phyloP scores from a whole-genome alignment of 768 basidiomycete species.

The Paxillus rubicundulus region DNA sequence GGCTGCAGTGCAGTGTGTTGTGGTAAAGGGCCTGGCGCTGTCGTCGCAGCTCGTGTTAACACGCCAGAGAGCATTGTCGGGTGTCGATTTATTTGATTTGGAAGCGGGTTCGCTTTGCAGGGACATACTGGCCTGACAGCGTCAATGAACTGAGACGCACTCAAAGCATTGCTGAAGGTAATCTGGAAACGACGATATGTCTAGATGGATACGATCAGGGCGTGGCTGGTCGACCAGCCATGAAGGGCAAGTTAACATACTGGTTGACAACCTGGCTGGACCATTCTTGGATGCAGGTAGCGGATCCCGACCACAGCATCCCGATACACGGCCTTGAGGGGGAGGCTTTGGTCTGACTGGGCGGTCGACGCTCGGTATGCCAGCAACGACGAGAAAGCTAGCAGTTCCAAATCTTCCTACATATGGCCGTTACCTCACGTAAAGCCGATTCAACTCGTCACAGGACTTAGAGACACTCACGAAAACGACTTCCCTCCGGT shows the following conservation, averaged over 20 bases:
- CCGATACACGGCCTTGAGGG: constrained; percentile 79
- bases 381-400: constrained; percentile 57
- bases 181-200: constrained; percentile 75
- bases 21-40: not conserved
- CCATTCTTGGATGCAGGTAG: constrained; percentile 54
- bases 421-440: constrained; percentile 4
- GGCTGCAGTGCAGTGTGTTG: not conserved
- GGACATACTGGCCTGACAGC: constrained; percentile 68
- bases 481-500: constrained; percentile 61
- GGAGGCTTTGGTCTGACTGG: constrained; percentile 51
- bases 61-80: constrained; percentile 13
- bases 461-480: constrained; percentile 40
- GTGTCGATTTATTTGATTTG: constrained; percentile 19
- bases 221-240: not conserved
- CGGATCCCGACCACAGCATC: constrained; percentile 73
- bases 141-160: constrained; percentile 57
- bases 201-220: constrained; percentile 36
- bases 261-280: constrained; percentile 27
- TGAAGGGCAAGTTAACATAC: constrained; percentile 20
- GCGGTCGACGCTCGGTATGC: constrained; percentile 26
- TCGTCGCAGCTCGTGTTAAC: constrained; percentile 19
- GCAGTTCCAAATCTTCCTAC: constrained; percentile 76
- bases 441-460: not conserved
- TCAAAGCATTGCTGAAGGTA: constrained; percentile 51
- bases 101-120: constrained; percentile 57